Evolutionary conservation across 345 rosid genomes (phyloP), one percentile per base, ranked within the genome.

Genomic region (Gossypium raimondii): DNA sequence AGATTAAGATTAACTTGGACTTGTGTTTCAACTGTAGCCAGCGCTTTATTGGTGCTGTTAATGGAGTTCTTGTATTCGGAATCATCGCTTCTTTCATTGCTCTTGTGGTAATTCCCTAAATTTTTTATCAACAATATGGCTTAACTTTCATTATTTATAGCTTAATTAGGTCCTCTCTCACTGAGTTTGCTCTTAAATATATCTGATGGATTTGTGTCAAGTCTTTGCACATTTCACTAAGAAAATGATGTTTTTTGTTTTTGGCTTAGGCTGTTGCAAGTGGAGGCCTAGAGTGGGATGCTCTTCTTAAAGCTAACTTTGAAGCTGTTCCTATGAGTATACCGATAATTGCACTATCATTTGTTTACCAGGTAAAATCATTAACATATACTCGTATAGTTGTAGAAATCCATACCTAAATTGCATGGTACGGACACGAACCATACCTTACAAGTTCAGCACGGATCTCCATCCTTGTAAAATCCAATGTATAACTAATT

Each of bases 321-420:
- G 90, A 82, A 69, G 98, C 97, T 1, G 92, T 90, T 86, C 98
- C 98, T 5, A 92, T 89, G 92, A 90, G 98, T 76, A 86, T 94
- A 85, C 98, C 97, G n/a, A 88, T 94, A n/a, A 84, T 94, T 81
- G 93, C 97, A 41, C 92, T 92, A 57, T 92, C 97, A 27, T 94
- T 94, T 82, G 97, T 92, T 78, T 90, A 94, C 78, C 98, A 94
- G 93, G 98, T 90, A 88, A 82, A 22, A 71, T 70, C 72, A 44
- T 29, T 72, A 66, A 76, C 69, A 60, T 72, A 14, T 55, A 64
- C 25, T 50, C 67, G 50, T 74, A 14, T 55, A 64, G 34, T 50
- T 56, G 25, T 27, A 25, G 25, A n/a, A 56, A 56, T n/a, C 5
- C 2, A 2, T 55, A 53, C 57, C n/a, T 53, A 53, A 17, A 22